A percentile compares a stretch with the other conserved stretches of the same genome.
Conservation (phyloP, 331 rosid species). For the Quercus lobata region DNA sequence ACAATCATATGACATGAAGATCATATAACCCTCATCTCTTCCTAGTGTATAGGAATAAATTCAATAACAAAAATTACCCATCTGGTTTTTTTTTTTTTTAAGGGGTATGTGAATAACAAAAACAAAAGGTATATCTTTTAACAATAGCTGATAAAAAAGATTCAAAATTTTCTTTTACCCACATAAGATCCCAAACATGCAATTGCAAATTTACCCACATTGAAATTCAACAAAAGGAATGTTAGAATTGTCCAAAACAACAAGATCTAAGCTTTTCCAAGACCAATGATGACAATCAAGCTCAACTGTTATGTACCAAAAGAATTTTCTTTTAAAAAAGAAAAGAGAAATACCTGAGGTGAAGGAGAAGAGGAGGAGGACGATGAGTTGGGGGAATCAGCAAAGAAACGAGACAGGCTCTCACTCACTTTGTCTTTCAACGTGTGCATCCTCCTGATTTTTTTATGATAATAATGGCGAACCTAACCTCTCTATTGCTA, state of each 20-base stretch:
- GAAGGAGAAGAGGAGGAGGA: constrained; percentile 24
- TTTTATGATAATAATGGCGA: neutral
- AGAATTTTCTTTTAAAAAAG: neutral
- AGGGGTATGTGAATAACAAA: neutral
- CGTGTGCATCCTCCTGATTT: constrained; percentile 39
- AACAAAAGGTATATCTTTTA: neutral
- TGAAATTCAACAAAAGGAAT: neutral
- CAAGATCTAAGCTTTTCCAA: constrained; percentile 1
- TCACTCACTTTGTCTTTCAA: constrained; percentile 64
- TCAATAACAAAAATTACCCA: neutral
- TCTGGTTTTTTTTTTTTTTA: neutral
- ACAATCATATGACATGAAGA: neutral
- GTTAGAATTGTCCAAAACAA: neutral
- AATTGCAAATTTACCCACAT: neutral
- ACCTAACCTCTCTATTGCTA: neutral
- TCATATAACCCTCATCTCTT: neutral
- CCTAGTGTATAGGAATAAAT: constrained; percentile 2
- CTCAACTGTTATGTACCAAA: constrained; percentile 2
- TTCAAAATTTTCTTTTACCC: neutral
- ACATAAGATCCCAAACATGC: neutral
- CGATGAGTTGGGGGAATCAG: constrained; percentile 41
- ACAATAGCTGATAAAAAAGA: neutral
- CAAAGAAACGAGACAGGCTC: constrained; percentile 57
- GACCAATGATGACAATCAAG: constrained; percentile 17
- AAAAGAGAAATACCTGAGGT: constrained; percentile 34